Percentiles rank a stretch among this genome's conserved stretches.
Conservation (phyloP, 148 eudicot genomes). For the Amaranthus hypochondriacus region DNA sequence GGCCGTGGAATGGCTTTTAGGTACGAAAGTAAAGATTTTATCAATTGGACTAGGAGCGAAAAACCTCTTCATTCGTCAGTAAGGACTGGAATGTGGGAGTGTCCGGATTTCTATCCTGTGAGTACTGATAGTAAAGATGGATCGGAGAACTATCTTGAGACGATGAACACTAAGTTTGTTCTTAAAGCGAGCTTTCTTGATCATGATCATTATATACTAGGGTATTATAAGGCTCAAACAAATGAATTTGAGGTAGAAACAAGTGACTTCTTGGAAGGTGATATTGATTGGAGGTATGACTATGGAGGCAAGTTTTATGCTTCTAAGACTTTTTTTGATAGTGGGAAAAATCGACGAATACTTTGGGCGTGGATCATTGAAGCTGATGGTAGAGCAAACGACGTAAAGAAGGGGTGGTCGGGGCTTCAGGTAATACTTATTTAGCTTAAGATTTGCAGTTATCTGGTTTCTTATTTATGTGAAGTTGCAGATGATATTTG, state of each 20-base stretch:
- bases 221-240: constrained; percentile 17
- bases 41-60: constrained; percentile 36
- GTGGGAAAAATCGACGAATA: constrained; percentile 35
- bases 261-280: constrained; percentile 27
- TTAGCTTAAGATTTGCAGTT: too few relatives aligned
- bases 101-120: constrained; percentile 51
- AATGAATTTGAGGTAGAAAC: constrained; percentile 22
- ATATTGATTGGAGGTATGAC: constrained; percentile 45
- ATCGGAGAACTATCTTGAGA: constrained; percentile 16
- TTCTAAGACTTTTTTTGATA: constrained; percentile 48
- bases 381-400: constrained; percentile 31
- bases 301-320: constrained; percentile 57
- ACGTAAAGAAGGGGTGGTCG: constrained; percentile 53
- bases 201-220: constrained; percentile 37
- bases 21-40: constrained; percentile 40
- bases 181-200: constrained; percentile 40
- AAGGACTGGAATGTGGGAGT: constrained; percentile 50
- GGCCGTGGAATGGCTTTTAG: constrained; percentile 36
- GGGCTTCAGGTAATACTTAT: constrained; percentile 43
- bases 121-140: constrained; percentile 19
- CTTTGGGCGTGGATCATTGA: constrained; percentile 52
- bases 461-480: too few relatives aligned
- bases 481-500: too few relatives aligned
- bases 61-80: constrained; percentile 31
- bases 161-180: constrained; percentile 26